Conservation (phyloP, 2,329 filamentous ascomycete species). For the Botrytis medusae region DNA sequence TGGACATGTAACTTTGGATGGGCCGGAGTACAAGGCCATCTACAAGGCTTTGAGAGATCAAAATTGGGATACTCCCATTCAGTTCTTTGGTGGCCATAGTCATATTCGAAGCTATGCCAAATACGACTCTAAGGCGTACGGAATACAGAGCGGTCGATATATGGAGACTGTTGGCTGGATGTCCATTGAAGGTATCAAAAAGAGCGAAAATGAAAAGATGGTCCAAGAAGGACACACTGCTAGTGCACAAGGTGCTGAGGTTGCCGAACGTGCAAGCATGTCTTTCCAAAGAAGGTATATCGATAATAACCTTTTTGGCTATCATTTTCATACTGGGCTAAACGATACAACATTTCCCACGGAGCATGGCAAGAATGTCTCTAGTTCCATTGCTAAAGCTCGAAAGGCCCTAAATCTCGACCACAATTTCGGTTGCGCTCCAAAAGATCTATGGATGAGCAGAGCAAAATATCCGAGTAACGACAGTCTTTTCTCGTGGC, state of each 20-base stretch:
- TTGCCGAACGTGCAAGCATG: slow-evolving; percentile 42
- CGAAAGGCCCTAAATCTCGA: slow-evolving; percentile 72
- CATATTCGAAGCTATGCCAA: slow-evolving; percentile 83
- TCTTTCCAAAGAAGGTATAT: slow-evolving; percentile 81
- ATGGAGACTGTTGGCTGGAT: slow-evolving; percentile 95
- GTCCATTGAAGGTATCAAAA: slow-evolving; percentile 66
- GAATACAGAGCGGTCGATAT: slow-evolving; percentile 84
- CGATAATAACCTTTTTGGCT: slow-evolving; percentile 86
- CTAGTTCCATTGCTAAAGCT: slow-evolving; percentile 65
- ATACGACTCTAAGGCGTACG: slow-evolving; percentile 77
- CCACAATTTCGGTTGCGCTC: slow-evolving; percentile 77
- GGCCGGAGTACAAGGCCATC: slow-evolving; percentile 74
- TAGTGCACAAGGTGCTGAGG: neutral
- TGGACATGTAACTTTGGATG: slow-evolving; percentile 81
- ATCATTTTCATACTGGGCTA: slow-evolving; percentile 76
- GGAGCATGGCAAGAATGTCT: slow-evolving; percentile 69
- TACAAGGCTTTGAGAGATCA: slow-evolving; percentile 74
- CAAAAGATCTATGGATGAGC: slow-evolving; percentile 77
- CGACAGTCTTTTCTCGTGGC: slow-evolving; percentile 78
- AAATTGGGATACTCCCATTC: slow-evolving; percentile 80
- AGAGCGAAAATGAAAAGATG: slow-evolving; percentile 34
- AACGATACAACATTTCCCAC: slow-evolving; percentile 75
- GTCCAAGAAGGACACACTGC: slow-evolving; percentile 28
- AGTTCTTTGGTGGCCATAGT: slow-evolving; percentile 87
- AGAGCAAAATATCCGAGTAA: slow-evolving; percentile 71